Base-by-base conservation (phyloP, 148 eudicot genomes). In the Spergularia bocconei region DNA sequence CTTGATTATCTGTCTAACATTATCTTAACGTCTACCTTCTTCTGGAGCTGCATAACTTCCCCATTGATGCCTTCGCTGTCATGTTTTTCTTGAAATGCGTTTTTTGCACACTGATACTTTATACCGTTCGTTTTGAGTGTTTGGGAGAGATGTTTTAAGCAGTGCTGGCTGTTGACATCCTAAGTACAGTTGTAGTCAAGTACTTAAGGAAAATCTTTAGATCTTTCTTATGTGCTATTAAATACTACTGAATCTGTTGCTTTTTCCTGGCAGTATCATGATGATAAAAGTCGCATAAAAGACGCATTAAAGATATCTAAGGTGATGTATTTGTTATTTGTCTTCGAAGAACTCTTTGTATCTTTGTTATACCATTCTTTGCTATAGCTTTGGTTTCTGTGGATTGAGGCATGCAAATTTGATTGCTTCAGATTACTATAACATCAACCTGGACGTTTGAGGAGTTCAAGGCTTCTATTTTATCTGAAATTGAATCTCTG, bases 271-370 rank as follows among this genome's bases (percentile, higher is more conserved):
- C 94, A 95, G 99, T 95, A 92, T 71, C 90, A 89, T 73, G 97
- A 91, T 55, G 99, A 95, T 82, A 95, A 91, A 81, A 81, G 81
- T 70, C 84, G 89, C 53, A 38, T 95, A 65, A 95, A 95, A 82
- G 99, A 95, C 79, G 87, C 76, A 11, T 47, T 89, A 79, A 95
- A 92, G 83, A 70, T 65, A 70, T 83, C 82, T 63, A 95, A 92
- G 98, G 99, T 84, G 82, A 71, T 81, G 70, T 17, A 14, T 11
- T 55, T 8, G n/a, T 29, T 4, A 29, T 17, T 25, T 57, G 13
- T 23, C 11, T 50, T 12, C 21, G 9, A 12, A 29, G 29, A 21
- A 51, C 48, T 67, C 57, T 19, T 53, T 33, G 12, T 48, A 59
- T 51, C 62, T 44, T 21, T 9, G 25, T 75, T 7, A 10, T 75